Evolutionary conservation across 140 eudicot species (phyloP).

Genomic region (Oenanthe javanica): DNA sequence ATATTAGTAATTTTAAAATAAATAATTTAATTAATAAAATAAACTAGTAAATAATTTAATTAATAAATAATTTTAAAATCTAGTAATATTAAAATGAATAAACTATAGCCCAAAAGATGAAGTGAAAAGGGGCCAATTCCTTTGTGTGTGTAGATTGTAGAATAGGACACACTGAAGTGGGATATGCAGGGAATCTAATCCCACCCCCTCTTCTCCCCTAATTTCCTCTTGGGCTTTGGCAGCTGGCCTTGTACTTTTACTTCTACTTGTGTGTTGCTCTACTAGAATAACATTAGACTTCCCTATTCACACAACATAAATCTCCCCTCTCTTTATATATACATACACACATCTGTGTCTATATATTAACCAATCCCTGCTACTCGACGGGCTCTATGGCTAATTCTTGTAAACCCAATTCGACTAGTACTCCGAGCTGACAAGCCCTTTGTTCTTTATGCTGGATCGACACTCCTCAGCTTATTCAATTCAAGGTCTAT

Average conservation of each 20-base stretch:
- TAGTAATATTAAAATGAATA: neutral
- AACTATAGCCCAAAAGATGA: neutral
- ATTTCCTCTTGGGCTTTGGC: neutral
- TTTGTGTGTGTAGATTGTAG: neutral
- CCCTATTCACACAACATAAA: neutral
- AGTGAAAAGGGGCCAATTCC: neutral
- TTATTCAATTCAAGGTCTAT: neutral
- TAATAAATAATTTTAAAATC: no score
- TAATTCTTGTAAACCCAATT: neutral
- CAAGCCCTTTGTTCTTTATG: neutral
- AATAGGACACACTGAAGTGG: neutral
- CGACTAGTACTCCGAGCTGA: neutral
- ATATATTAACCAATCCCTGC: neutral
- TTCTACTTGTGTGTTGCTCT: neutral
- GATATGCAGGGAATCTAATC: conserved; percentile 8
- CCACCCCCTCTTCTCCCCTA: neutral
- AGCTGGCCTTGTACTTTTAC: neutral
- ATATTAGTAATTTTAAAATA: no score
- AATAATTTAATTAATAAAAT: no score
- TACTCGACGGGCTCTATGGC: neutral
- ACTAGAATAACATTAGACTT: neutral
- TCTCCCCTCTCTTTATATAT: neutral
- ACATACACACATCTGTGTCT: neutral
- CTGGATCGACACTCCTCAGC: neutral
- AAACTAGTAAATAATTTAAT: no score